These are phyloP conservation scores for Chlamydomonas applanata DNA, from an alignment of 139 green algal species.

Conservation along the genomic window DNA sequence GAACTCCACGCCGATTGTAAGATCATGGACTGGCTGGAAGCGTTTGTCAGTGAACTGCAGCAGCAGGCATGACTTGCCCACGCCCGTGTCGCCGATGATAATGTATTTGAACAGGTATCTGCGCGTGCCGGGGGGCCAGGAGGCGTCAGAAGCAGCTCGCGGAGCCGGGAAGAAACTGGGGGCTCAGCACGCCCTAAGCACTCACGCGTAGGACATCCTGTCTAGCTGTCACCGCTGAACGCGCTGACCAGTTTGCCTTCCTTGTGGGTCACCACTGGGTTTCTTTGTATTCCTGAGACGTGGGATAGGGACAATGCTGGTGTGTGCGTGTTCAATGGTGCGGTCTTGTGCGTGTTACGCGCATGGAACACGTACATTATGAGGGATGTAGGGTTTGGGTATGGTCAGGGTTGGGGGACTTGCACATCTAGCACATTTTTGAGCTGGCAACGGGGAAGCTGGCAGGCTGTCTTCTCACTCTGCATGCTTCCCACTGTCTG, in stretches of 20 bases:
- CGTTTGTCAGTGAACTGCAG: constrained; percentile 99
- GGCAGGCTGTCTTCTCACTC: too few relatives aligned
- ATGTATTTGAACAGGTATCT: constrained; percentile 98
- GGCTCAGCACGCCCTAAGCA: neutral
- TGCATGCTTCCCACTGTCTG: too few relatives aligned
- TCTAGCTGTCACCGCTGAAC: neutral
- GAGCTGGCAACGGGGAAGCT: too few relatives aligned
- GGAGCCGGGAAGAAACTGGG: neutral
- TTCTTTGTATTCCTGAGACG: too few relatives aligned
- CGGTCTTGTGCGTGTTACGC: too few relatives aligned
- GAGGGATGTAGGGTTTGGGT: too few relatives aligned
- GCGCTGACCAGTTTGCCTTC: neutral
- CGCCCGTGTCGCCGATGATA: constrained; percentile 98
- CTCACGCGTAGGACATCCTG: constrained; percentile 39
- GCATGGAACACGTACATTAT: too few relatives aligned
- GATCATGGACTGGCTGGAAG: constrained; percentile 95
- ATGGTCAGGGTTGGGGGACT: too few relatives aligned
- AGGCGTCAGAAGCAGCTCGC: neutral
- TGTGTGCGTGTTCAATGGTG: too few relatives aligned
- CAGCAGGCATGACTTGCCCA: constrained; percentile 99
- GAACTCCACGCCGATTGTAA: constrained; percentile 94
- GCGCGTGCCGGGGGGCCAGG: neutral
- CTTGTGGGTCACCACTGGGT: too few relatives aligned
- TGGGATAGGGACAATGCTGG: too few relatives aligned
- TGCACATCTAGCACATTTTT: too few relatives aligned